Evolutionary conservation across 768 basidiomycete genomes (phyloP).

Genomic region (Mycena galopus): DNA sequence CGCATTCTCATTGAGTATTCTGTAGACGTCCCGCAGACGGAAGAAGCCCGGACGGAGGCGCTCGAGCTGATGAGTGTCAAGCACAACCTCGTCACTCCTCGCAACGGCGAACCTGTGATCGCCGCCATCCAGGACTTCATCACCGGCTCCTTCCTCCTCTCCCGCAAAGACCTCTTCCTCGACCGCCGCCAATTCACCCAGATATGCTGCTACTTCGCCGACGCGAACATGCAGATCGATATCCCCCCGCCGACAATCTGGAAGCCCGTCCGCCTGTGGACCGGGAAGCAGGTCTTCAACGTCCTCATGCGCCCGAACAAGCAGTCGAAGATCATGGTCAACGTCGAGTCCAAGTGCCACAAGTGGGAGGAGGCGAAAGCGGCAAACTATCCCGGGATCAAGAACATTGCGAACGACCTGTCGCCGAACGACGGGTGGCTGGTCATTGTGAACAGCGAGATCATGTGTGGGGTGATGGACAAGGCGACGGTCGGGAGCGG

Average conservation of each 20-base stretch:
- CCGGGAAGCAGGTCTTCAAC: constrained; percentile 99
- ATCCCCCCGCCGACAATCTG: constrained; percentile 94
- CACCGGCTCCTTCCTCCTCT: constrained; percentile 96
- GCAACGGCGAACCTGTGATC: constrained; percentile 99
- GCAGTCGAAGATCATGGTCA: constrained; percentile 84
- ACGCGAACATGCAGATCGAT: constrained; percentile 93
- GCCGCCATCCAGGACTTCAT: constrained; percentile 99
- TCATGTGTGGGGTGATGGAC: constrained; percentile 99
- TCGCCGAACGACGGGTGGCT: constrained; percentile 98
- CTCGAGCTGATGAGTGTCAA: constrained; percentile 98
- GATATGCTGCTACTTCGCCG: constrained; percentile 94
- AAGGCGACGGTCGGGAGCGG: constrained; percentile 98
- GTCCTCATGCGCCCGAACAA: constrained; percentile 96
- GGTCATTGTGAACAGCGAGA: constrained; percentile 96
- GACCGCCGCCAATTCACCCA: constrained; percentile 96
- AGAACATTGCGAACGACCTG: constrained; percentile 82
- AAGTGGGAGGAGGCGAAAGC: constrained; percentile 84
- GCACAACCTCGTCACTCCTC: constrained; percentile 96
- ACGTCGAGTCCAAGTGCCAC: constrained; percentile 96
- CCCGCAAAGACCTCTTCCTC: constrained; percentile 92
- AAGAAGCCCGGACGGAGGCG: constrained; percentile 97
- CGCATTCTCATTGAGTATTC: constrained; percentile 1
- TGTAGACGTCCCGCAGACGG: constrained; percentile 97
- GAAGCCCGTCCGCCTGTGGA: constrained; percentile 96
- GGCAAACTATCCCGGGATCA: constrained; percentile 69